Conservation (phyloP, 2,329 filamentous ascomycete genomes). For the Hortaea sp. region DNA sequence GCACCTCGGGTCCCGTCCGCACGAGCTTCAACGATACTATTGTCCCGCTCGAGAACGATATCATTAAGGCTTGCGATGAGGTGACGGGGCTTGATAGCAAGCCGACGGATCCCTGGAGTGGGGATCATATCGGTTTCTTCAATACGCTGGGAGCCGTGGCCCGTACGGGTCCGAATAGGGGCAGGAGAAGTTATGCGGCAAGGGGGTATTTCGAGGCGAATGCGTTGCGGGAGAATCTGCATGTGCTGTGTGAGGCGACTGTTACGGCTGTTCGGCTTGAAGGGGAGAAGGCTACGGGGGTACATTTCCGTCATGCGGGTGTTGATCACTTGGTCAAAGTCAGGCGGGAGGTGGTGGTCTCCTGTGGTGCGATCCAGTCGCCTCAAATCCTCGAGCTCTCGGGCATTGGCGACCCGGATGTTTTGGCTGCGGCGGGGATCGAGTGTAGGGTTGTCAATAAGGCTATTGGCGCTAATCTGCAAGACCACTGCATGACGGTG, state of each 20-base stretch:
- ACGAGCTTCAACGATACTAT: conserved; percentile 25
- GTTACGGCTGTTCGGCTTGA: conserved; percentile 20
- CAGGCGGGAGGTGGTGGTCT: conserved; percentile 28
- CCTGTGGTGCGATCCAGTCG: conserved; percentile 27
- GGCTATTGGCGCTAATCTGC: conserved; percentile 38
- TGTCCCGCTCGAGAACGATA: conserved; percentile 28
- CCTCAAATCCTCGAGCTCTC: conserved; percentile 52
- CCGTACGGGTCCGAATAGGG: conserved; percentile 13
- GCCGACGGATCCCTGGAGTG: conserved; percentile 25
- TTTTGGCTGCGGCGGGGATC: conserved; percentile 41
- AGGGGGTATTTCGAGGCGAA: conserved; percentile 25
- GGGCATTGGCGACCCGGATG: conserved; percentile 43
- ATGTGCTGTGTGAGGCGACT: conserved; percentile 22
- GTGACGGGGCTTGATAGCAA: conserved; percentile 21
- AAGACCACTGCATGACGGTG: conserved; percentile 10
- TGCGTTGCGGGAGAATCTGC: conserved; percentile 18
- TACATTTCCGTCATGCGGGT: conserved; percentile 33
- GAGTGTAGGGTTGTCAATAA: conserved; percentile 38
- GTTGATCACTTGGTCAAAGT: conserved; percentile 24
- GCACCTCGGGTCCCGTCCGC: conserved; percentile 18
- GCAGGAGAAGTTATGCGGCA: conserved; percentile 23
- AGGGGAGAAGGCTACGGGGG: conserved; percentile 21
- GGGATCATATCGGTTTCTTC: conserved; percentile 24
- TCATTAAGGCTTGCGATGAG: conserved; percentile 25
- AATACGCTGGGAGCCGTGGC: conserved; percentile 23